Base-by-base conservation (phyloP, 495 filamentous ascomycete species). In the Aspergillus affinis region DNA sequence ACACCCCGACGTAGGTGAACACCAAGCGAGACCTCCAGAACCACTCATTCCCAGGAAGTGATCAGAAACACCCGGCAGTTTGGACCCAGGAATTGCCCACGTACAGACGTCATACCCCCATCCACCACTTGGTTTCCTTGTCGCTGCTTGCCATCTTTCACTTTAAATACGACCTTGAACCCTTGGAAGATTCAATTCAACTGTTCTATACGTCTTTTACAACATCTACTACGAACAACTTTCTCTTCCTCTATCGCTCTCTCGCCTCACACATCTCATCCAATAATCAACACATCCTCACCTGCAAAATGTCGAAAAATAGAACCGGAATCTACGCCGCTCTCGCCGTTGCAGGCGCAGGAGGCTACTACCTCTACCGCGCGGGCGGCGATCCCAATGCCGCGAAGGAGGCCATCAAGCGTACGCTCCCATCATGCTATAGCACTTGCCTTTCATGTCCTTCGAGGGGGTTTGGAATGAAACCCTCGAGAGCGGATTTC, bases 281-380 rank as follows among this genome's bases (percentile, higher is more conserved):
- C 17, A 57, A 48, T 59, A 30, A 59, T 18, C 36, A 41, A 41
- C 29, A 32, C 29, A 32, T 32, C 29, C 29, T 8, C 29, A 4
- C 6, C 29, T 32, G 23, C 54, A 78, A 15, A 18, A 80, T 80
- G 77, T 70, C 76, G 30, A 83, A 81, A 62, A 85, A 81, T 63
- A 77, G 80, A 54, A 64, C 81, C 29, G 81, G 82, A 44, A 64
- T 87, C 51, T 77, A 81, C 64, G 63, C 90, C 46, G 90, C 86
- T 61, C 67, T 86, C 51, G 82, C 79, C 15, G 88, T 82, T 48
- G 89, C 82, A 18, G 88, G 85, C 57, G 85, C 84, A 45, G 80
- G 84, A 48, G 93, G 88, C 17, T 97, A 97, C 82, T 98, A 98
- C 80, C 81, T 98, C 55, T 98, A 97, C 76, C 81, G 77, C 21